Evolutionary conservation across 2,329 filamentous ascomycete species (phyloP).

Genomic region (Aphanoascus verrucosus): DNA sequence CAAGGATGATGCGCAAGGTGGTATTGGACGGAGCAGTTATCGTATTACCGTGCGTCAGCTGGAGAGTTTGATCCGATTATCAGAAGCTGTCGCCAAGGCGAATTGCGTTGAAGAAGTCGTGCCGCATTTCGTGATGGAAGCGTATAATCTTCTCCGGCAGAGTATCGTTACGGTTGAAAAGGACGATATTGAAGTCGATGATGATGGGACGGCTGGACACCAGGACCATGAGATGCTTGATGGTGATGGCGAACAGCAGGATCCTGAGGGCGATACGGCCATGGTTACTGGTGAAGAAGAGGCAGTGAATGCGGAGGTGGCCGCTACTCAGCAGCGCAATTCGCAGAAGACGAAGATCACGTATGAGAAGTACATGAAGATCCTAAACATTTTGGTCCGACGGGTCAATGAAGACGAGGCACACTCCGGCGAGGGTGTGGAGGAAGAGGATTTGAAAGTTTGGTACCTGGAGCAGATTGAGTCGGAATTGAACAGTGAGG

Average conservation of each 20-base stretch:
- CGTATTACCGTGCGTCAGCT: constrained; percentile 94
- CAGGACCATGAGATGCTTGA: constrained; percentile 43
- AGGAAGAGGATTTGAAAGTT: constrained; percentile 66
- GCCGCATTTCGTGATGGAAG: constrained; percentile 76
- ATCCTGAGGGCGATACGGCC: constrained; percentile 42
- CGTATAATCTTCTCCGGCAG: constrained; percentile 79
- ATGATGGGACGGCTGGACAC: constrained; percentile 51
- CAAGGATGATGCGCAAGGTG: constrained; percentile 85
- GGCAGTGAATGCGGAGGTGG: constrained; percentile 33
- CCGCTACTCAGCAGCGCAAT: constrained; percentile 24
- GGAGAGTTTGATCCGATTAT: constrained; percentile 88
- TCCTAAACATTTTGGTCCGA: constrained; percentile 75
- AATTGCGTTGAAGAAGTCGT: constrained; percentile 90
- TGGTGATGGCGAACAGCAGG: constrained; percentile 31
- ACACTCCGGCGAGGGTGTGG: constrained; percentile 66
- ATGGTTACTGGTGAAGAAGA: constrained; percentile 41
- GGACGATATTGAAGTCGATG: constrained; percentile 90
- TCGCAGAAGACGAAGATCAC: constrained; percentile 72
- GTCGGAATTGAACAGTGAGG: constrained; percentile 65
- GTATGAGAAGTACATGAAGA: constrained; percentile 86
- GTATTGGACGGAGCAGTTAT: constrained; percentile 89
- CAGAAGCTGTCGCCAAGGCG: constrained; percentile 95
- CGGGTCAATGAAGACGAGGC: constrained; percentile 75
- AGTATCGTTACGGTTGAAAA: constrained; percentile 97
- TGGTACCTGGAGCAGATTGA: constrained; percentile 95